phyloP scores from a whole-genome alignment of 2,329 filamentous ascomycete genomes.

The Fusarium napiforme region DNA sequence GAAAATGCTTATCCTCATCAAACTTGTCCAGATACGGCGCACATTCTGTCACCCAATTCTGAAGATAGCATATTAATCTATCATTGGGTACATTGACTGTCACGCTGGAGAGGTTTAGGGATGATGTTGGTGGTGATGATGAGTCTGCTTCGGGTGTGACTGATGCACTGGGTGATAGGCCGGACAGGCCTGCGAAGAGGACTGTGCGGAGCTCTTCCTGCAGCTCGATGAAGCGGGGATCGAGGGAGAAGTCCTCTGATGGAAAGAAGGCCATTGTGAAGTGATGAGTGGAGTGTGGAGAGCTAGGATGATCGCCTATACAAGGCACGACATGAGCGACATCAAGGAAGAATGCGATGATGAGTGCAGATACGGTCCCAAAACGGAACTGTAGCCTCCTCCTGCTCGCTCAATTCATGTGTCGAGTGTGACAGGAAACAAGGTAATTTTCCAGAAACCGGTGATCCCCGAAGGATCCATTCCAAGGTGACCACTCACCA shows the following conservation, averaged over 20 bases:
- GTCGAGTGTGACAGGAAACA: background rate
- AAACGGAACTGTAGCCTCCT: slow-evolving; percentile 13
- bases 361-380: background rate
- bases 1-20: slow-evolving; percentile 63
- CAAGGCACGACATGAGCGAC: background rate
- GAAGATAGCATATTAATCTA: slow-evolving; percentile 50
- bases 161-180: slow-evolving; percentile 43
- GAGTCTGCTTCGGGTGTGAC: slow-evolving; percentile 41
- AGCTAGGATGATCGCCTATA: background rate
- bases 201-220: slow-evolving; percentile 57
- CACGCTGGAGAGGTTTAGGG: slow-evolving; percentile 44
- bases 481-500: background rate
- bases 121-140: slow-evolving; percentile 22
- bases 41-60: slow-evolving; percentile 64
- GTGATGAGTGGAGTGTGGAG: background rate
- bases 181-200: slow-evolving; percentile 51
- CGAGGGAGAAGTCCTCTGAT: slow-evolving; percentile 47
- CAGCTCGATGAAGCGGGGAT: slow-evolving; percentile 57
- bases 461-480: slow-evolving; percentile 16
- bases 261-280: slow-evolving; percentile 35
- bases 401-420: background rate
- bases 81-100: slow-evolving; percentile 45
- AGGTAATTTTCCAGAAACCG: slow-evolving; percentile 14
- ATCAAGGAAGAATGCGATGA: background rate
- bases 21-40: slow-evolving; percentile 65